Evolutionary conservation across 2,329 filamentous ascomycete species (phyloP).

Genomic region (Cladorrhinum sp.): DNA sequence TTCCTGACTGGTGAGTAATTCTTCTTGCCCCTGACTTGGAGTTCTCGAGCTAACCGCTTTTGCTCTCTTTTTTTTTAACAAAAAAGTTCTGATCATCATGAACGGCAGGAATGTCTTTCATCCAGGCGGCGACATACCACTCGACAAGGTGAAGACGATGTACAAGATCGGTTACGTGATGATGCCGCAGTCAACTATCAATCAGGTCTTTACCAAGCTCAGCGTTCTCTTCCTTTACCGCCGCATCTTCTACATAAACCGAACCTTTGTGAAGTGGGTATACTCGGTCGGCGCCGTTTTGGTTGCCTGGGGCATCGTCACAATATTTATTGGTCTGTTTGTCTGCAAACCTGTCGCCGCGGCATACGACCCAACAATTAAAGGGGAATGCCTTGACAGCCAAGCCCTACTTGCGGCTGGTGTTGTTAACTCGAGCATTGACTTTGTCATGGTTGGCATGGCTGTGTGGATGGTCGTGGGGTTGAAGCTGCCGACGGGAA

Average conservation of each 20-base stretch:
- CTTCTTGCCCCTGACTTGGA: neutral
- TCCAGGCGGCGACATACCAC: neutral
- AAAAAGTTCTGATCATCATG: neutral
- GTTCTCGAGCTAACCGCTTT: neutral
- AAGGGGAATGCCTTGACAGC: neutral
- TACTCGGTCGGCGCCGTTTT: conserved; percentile 17
- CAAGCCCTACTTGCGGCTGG: conserved; percentile 16
- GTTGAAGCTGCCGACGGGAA: conserved; percentile 11
- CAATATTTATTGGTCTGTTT: conserved; percentile 16
- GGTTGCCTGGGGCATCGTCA: conserved; percentile 16
- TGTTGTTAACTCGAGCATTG: conserved; percentile 22
- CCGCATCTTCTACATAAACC: conserved; percentile 23
- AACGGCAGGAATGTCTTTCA: conserved; percentile 5
- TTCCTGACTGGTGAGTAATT: conserved; percentile 2
- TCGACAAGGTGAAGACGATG: neutral
- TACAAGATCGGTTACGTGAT: neutral
- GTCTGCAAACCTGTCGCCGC: conserved; percentile 21
- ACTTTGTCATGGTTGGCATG: conserved; percentile 24
- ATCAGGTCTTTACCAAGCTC: conserved; percentile 18
- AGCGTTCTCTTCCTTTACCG: conserved; percentile 24
- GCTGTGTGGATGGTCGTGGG: conserved; percentile 18
- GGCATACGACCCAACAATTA: conserved; percentile 14
- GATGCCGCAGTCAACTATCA: conserved; percentile 1
- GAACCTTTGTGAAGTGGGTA: conserved; percentile 18
- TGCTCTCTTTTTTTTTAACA: too few species aligned